Evolutionary conservation across 192 early-diverging fungal species (phyloP).

Genomic region (Irineochytrium annulatum): DNA sequence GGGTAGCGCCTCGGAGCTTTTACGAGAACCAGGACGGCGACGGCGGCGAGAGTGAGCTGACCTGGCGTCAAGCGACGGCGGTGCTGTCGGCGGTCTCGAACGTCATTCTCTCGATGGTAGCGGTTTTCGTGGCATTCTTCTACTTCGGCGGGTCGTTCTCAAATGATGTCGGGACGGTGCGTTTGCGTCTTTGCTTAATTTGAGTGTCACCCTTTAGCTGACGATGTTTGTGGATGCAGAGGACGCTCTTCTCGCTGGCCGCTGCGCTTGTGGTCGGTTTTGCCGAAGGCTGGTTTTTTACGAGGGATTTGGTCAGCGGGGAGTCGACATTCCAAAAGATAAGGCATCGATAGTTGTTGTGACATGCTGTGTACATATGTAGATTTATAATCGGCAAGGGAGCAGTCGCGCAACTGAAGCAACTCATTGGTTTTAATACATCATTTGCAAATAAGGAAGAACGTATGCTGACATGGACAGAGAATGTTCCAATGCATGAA

Average conservation of each 20-base stretch:
- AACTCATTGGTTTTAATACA: too few relatives aligned
- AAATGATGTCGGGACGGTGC: conserved; percentile 30
- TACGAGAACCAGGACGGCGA: background rate
- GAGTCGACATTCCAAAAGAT: background rate
- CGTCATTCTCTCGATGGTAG: conserved; percentile 32
- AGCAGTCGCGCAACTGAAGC: too few relatives aligned
- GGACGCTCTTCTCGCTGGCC: conserved; percentile 25
- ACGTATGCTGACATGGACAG: too few relatives aligned
- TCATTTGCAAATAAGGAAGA: too few relatives aligned
- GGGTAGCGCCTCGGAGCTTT: background rate
- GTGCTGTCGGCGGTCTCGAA: conserved; percentile 30
- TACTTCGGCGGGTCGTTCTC: conserved; percentile 23
- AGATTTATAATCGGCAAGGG: too few relatives aligned
- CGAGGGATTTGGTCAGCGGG: conserved; percentile 27
- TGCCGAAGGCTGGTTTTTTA: conserved; percentile 45
- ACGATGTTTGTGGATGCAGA: conserved; percentile 10
- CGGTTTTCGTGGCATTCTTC: conserved; percentile 33
- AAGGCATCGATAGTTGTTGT: too few relatives aligned
- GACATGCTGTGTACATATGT: too few relatives aligned
- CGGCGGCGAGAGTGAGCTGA: conserved; percentile 17
- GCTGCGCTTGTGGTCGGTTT: conserved; percentile 26
- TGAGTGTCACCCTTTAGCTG: background rate
- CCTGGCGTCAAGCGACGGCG: conserved; percentile 13
- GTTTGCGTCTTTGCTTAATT: conserved; percentile 4
- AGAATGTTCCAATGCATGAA: too few relatives aligned